Evolutionary conservation across 306 rosid genomes (phyloP), one percentile per base, ranked within the genome.

Genomic region (Sindora glabra): DNA sequence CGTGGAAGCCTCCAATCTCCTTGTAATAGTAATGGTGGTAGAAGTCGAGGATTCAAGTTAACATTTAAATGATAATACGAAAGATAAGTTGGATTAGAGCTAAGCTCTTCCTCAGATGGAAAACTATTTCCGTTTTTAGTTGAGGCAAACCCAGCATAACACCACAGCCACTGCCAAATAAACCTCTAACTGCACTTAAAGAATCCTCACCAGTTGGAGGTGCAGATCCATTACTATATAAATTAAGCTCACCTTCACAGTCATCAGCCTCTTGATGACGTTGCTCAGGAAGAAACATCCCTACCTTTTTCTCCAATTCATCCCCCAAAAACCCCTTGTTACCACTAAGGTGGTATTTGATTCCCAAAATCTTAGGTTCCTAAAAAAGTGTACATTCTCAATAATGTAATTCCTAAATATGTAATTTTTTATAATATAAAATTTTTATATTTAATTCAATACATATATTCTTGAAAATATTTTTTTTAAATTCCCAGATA

Each of bases 181-280:
- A 64, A 11, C 95, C 95, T 39, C 87, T 95, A 10, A 89, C 86
- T 0, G 95, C 97, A 80, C 60, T 89, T 24, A 81, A 48, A 29
- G 97, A 89, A 50, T 95, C 97, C 75, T 89, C 95, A 4, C 86
- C 81, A 27, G 95, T 83, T 23, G 97, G 97, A 45, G 97, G 97
- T 12, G 97, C 97, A 39, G 97, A 89, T 58, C 96, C 96, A 73
- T 95, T 86, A 65, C 96, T 79, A 64, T 63, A 89, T 33, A 89
- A 53, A 75, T 81, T 86, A 26, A 89, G 83, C 55, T 89, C 94
- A 2, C 74, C 67, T 45, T 86, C 95, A 2, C 48, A 89, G 69
- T 86, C 92, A 66, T 89, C 89, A 10, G 74, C 76, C 59, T 89
- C 95, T 44, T 79, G 86, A 60, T 83, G 64, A 18, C 90, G 84